Conservation (phyloP, 805 yeast species). For the Candida ovalis region DNA sequence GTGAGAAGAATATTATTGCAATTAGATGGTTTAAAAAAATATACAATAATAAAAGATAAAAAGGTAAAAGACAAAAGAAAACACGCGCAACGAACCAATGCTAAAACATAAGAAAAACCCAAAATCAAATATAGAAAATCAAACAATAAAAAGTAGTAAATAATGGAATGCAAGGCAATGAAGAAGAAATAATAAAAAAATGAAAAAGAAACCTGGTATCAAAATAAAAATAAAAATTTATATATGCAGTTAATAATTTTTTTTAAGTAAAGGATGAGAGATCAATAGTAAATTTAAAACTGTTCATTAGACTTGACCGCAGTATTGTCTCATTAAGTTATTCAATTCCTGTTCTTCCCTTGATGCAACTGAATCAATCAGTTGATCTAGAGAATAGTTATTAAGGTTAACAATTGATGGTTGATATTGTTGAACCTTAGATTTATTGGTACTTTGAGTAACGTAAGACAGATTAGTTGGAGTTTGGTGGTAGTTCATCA, state of each 20-base stretch:
- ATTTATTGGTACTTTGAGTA: slow-evolving; percentile 3
- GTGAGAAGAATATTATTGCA: neutral
- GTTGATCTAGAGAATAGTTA: slow-evolving; percentile 23
- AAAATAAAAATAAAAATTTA: neutral
- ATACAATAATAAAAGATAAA: neutral
- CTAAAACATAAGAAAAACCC: neutral
- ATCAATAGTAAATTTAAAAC: neutral
- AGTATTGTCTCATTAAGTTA: slow-evolving; percentile 32
- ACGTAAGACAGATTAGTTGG: slow-evolving; percentile 3
- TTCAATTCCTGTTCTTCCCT: slow-evolving; percentile 33
- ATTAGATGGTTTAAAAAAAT: neutral
- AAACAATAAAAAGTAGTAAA: neutral
- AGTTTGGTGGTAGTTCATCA: slow-evolving; percentile 8
- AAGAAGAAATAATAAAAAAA: neutral
- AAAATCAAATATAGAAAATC: neutral
- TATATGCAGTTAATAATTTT: neutral
- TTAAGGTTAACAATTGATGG: slow-evolving; percentile 9
- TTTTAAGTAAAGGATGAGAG: neutral
- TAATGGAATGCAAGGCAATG: neutral
- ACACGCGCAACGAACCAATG: neutral
- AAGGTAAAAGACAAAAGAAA: neutral
- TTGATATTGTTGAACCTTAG: slow-evolving; percentile 3
- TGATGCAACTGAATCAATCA: slow-evolving; percentile 31
- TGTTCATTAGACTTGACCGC: slow-evolving; percentile 12
- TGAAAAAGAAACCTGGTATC: neutral